A percentile compares a stretch with the other conserved stretches of the same genome.
Conservation (phyloP, 331 rosid species). For the Ulmus americana region DNA sequence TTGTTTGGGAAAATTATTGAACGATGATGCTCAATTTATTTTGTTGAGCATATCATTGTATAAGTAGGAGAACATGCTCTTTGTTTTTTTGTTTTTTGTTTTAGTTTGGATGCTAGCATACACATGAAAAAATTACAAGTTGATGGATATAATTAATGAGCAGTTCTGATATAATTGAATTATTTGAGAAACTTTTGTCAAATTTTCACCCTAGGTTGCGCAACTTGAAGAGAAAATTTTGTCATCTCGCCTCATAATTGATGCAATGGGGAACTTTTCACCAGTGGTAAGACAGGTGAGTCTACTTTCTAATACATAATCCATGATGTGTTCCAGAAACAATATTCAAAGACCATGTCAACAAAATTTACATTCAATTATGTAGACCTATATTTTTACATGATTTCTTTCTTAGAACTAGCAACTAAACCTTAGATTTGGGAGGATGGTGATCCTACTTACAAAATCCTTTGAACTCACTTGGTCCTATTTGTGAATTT, state of each 20-base stretch:
- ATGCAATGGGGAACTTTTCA: slow-evolving; percentile 98
- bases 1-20: background rate
- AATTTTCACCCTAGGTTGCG: slow-evolving; percentile 43
- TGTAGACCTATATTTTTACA: background rate
- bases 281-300: slow-evolving; percentile 86
- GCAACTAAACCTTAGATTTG: background rate
- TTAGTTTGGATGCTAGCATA: background rate
- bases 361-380: background rate
- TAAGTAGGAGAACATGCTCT: background rate
- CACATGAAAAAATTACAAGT: background rate
- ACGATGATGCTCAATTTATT: too few relatives aligned
- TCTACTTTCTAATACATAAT: background rate
- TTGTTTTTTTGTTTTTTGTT: too few relatives aligned
- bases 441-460: background rate
- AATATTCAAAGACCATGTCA: background rate
- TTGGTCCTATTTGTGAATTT: background rate
- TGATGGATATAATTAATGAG: background rate
- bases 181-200: slow-evolving; percentile 1
- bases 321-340: background rate
- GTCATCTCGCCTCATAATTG: slow-evolving; percentile 71
- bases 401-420: background rate
- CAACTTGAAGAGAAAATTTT: slow-evolving; percentile 62
- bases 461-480: background rate
- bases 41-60: background rate
- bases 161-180: background rate